Conservation (phyloP, 108 stramenopile genomes). For the Cyclotella cryptica region DNA sequence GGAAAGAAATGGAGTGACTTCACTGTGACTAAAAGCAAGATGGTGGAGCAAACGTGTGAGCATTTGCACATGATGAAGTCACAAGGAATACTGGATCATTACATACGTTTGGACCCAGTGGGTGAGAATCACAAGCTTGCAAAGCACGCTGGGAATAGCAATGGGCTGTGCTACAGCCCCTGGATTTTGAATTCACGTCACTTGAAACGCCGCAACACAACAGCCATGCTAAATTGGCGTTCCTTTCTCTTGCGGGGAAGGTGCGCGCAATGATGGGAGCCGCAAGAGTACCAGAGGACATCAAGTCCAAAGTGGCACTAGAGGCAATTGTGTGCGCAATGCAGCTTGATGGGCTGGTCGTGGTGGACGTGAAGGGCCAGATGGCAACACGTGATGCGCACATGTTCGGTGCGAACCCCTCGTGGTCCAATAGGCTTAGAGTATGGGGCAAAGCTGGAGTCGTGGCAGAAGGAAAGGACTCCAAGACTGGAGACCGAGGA, state of each 20-base stretch:
- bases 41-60: too few species aligned
- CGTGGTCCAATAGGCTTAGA: too few species aligned
- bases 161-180: background rate
- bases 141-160: slow-evolving; percentile 17
- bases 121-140: background rate
- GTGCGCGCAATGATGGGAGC: slow-evolving; percentile 10
- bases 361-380: background rate
- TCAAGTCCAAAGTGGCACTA: background rate
- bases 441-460: too few species aligned
- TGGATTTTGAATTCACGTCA: slow-evolving; percentile 41
- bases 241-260: slow-evolving; percentile 5
- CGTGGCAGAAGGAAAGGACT: too few species aligned
- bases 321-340: slow-evolving; percentile 26
- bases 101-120: slow-evolving; percentile 23
- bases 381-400: too few species aligned
- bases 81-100: too few species aligned
- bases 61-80: too few species aligned
- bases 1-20: too few species aligned
- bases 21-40: too few species aligned
- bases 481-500: too few species aligned
- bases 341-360: slow-evolving; percentile 22
- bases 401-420: too few species aligned
- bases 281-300: slow-evolving; percentile 10
- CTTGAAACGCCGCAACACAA: slow-evolving; percentile 48
- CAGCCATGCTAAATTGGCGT: slow-evolving; percentile 34